Evolutionary conservation across 768 basidiomycete species (phyloP).

Genomic region (Dioszegia crocea): DNA sequence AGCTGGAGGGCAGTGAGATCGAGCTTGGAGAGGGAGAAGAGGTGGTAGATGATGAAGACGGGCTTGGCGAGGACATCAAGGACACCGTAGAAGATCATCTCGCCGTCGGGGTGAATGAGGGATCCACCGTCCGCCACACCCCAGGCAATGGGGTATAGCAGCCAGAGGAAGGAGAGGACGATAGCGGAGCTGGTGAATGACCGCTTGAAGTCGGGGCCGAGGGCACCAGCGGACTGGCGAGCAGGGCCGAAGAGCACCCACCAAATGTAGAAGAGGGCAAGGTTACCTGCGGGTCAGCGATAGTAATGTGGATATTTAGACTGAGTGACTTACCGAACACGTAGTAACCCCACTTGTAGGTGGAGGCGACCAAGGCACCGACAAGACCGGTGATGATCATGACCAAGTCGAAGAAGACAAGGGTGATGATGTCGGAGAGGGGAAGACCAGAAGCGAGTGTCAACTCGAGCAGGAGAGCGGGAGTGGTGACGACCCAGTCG

Average conservation of each 20-base stretch:
- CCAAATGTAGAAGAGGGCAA: constrained; percentile 50
- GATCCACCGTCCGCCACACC: constrained; percentile 57
- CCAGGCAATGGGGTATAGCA: constrained; percentile 61
- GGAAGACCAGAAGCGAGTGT: constrained; percentile 56
- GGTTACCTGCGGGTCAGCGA: background rate
- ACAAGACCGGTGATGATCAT: constrained; percentile 55
- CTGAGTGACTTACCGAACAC: constrained; percentile 55
- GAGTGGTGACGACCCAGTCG: constrained; percentile 52
- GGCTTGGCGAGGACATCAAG: constrained; percentile 51
- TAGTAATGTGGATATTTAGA: constrained; percentile 20
- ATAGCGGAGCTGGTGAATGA: constrained; percentile 50
- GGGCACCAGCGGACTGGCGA: constrained; percentile 35
- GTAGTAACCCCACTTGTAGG: constrained; percentile 58
- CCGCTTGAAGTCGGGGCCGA: constrained; percentile 40
- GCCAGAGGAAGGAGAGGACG: constrained; percentile 58
- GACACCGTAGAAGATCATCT: constrained; percentile 60
- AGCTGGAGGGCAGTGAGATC: constrained; percentile 49
- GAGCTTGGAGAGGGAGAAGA: constrained; percentile 40
- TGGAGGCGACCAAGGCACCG: constrained; percentile 56
- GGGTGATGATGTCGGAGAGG: constrained; percentile 55
- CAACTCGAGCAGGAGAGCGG: constrained; percentile 55
- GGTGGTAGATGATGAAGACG: constrained; percentile 48
- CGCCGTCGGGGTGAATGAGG: constrained; percentile 55
- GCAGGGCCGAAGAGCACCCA: constrained; percentile 48
- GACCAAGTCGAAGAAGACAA: constrained; percentile 55